phyloP scores from a whole-genome alignment of 257 asterid genomes.

The Osmanthus fragrans region DNA sequence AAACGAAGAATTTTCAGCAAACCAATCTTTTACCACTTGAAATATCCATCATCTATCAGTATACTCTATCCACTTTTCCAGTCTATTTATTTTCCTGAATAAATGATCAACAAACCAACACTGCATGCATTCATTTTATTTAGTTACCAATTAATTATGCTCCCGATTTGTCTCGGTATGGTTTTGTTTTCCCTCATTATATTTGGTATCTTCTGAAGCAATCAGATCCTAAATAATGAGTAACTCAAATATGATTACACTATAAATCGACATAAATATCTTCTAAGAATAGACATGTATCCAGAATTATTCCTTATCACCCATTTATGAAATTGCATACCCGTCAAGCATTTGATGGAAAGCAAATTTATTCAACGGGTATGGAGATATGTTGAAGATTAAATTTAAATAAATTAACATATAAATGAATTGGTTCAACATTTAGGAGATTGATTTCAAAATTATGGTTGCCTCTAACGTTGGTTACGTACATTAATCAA shows the following conservation, averaged over 20 bases:
- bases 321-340: no score
- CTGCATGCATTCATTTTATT: conserved; percentile 13
- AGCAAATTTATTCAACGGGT: no score
- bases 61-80: conserved; percentile 31
- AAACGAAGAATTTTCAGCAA: not conserved
- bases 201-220: not conserved
- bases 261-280: no score
- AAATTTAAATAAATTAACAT: no score
- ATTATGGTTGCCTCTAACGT: no score
- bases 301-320: no score
- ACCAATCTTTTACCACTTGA: not conserved
- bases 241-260: not conserved
- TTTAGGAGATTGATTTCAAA: no score
- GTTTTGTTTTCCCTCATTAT: not conserved
- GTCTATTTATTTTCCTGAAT: conserved; percentile 18
- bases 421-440: no score
- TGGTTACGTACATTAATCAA: no score
- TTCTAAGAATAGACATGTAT: no score
- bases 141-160: conserved; percentile 2
- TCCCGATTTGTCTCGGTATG: not conserved
- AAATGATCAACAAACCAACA: conserved; percentile 17
- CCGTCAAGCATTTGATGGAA: no score
- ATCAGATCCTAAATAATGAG: not conserved
- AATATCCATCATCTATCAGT: not conserved
- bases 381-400: no score